Percentiles rank a stretch among this genome's conserved stretches.
Evolutionary conservation across 2,329 filamentous ascomycete genomes (phyloP).

Genomic region (Ascochyta pisi): DNA sequence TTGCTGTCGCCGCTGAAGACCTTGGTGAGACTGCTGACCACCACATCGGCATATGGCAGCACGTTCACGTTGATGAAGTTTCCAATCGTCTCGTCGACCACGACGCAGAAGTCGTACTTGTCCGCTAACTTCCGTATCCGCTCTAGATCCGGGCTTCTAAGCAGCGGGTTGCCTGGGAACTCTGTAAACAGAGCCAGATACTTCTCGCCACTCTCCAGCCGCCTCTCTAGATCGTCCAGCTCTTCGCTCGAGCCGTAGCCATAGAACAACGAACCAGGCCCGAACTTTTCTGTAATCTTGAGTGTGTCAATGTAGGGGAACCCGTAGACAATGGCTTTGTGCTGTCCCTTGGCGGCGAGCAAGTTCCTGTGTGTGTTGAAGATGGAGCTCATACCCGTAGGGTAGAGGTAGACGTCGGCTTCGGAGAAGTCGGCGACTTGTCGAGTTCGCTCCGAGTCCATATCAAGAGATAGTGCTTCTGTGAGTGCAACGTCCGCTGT

Average conservation of each 20-base stretch:
- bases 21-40: conserved; percentile 95
- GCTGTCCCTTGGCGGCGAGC: conserved; percentile 65
- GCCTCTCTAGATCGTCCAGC: conserved; percentile 79
- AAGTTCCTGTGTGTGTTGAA: conserved; percentile 84
- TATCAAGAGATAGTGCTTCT: conserved; percentile 63
- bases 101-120: conserved; percentile 84
- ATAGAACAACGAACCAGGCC: conserved; percentile 87
- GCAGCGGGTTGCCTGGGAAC: conserved; percentile 89
- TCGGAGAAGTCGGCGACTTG: conserved; percentile 72
- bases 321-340: conserved; percentile 89
- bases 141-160: conserved; percentile 81
- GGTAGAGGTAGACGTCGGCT: conserved; percentile 87
- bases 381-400: conserved; percentile 93
- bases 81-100: conserved; percentile 95
- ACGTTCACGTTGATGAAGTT: conserved; percentile 97
- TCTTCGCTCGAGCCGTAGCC: conserved; percentile 79
- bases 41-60: conserved; percentile 84
- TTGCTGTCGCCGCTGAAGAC: conserved; percentile 98
- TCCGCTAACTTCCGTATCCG: conserved; percentile 84
- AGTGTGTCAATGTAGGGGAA: conserved; percentile 97
- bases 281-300: conserved; percentile 94
- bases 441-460: conserved; percentile 48
- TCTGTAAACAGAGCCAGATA: conserved; percentile 91
- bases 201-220: conserved; percentile 73
- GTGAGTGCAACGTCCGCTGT: conserved; percentile 73